Conservation (phyloP, 2,329 filamentous ascomycete genomes). For the Niveomyces coronatus region DNA sequence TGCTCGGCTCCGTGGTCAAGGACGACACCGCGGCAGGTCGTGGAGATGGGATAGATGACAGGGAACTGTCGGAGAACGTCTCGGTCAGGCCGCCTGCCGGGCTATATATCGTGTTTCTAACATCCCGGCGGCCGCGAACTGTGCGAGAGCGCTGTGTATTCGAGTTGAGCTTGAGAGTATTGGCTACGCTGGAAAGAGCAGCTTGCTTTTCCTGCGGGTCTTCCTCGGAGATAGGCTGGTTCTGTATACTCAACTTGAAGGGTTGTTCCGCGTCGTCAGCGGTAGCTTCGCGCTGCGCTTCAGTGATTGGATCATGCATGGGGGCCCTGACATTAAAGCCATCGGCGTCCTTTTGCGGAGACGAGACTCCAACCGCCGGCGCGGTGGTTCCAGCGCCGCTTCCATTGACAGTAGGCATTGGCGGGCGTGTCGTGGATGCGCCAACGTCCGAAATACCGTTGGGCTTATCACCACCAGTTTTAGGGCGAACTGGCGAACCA, state of each 20-base stretch:
- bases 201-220: constrained; percentile 64
- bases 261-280: constrained; percentile 52
- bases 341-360: constrained; percentile 55
- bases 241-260: constrained; percentile 73
- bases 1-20: constrained; percentile 52
- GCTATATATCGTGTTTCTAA: constrained; percentile 82
- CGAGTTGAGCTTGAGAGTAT: constrained; percentile 55
- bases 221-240: constrained; percentile 67
- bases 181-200: constrained; percentile 65
- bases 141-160: constrained; percentile 65
- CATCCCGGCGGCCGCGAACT: constrained; percentile 77
- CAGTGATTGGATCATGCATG: constrained; percentile 55
- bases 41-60: constrained; percentile 12
- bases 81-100: constrained; percentile 35
- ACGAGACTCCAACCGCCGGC: constrained; percentile 26
- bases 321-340: constrained; percentile 64
- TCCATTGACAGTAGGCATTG: neutral
- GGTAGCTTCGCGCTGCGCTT: constrained; percentile 55
- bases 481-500: constrained; percentile 13
- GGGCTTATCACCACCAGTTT: constrained; percentile 7
- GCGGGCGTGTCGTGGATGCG: constrained; percentile 1
- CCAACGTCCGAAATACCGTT: neutral
- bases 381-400: no score
- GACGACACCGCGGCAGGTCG: constrained; percentile 39
- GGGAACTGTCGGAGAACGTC: constrained; percentile 22